phyloP scores from a whole-genome alignment of 164 flowering plant species.

The Echeveria elegans region DNA sequence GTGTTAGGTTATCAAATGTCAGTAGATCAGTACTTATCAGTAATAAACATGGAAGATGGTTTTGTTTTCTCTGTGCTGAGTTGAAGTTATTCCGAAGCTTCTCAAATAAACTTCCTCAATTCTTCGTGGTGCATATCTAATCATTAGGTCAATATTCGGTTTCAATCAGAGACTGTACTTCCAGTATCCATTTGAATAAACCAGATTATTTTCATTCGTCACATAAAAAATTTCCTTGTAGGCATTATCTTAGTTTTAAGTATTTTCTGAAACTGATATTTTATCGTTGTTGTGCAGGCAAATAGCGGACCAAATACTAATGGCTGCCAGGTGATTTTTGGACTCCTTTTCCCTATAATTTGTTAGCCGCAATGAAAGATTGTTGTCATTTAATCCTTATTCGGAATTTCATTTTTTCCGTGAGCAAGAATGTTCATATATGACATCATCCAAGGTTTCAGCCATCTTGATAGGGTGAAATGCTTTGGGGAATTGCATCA shows the following conservation, averaged over 20 bases:
- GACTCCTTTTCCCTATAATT: constrained; percentile 20
- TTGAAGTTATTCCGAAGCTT: neutral
- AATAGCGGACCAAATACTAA: constrained; percentile 87
- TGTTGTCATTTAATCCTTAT: neutral
- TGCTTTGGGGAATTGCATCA: neutral
- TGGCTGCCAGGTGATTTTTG: constrained; percentile 75
- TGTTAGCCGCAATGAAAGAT: neutral
- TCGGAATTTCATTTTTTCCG: neutral
- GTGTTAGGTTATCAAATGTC: neutral
- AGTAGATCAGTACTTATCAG: neutral
- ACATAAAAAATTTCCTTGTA: too few species aligned
- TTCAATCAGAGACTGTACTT: neutral
- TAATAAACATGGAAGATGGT: neutral
- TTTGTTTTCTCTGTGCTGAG: neutral
- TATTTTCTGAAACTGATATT: neutral
- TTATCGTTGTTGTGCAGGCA: constrained; percentile 51
- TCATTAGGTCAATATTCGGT: neutral
- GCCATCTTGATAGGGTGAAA: neutral
- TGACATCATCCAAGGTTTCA: neutral
- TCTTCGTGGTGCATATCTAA: neutral
- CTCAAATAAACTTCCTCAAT: neutral
- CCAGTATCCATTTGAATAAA: neutral
- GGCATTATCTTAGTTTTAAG: neutral
- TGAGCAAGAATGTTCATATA: neutral
- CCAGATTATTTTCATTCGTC: too few species aligned